Percentiles rank a stretch among this genome's conserved stretches.
phyloP scores from a whole-genome alignment of 805 yeast species.

The Starmerella bombicola region DNA sequence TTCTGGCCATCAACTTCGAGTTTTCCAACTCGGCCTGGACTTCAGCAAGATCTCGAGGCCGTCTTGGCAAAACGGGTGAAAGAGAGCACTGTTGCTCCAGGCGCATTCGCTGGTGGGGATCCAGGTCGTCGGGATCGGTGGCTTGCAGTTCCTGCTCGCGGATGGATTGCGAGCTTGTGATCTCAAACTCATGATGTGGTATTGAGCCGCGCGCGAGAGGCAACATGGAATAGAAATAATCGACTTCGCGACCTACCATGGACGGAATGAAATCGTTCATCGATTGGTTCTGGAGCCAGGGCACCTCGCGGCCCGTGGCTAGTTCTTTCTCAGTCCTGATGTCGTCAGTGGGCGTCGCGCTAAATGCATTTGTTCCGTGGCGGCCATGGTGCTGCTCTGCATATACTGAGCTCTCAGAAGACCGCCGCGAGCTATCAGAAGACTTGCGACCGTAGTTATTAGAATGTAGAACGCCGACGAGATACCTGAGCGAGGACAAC shows the following conservation, averaged over 20 bases:
- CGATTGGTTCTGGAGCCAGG: not conserved
- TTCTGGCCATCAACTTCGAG: slow-evolving; percentile 1
- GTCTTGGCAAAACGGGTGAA: slow-evolving; percentile 14
- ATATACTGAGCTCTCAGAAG: not conserved
- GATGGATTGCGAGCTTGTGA: slow-evolving; percentile 12
- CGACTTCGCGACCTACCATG: slow-evolving; percentile 17
- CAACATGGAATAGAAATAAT: slow-evolving; percentile 20
- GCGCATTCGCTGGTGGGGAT: slow-evolving; percentile 19
- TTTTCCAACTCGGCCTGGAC: slow-evolving; percentile 17
- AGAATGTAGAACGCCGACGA: slow-evolving; percentile 11
- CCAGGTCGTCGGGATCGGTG: slow-evolving; percentile 19
- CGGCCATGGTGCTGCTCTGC: not conserved
- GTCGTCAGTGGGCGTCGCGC: not conserved
- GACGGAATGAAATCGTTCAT: slow-evolving; percentile 21
- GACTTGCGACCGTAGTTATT: not conserved
- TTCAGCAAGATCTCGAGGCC: slow-evolving; percentile 19
- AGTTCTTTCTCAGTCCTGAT: not conserved
- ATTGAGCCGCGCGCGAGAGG: slow-evolving; percentile 9
- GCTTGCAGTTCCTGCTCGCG: slow-evolving; percentile 16
- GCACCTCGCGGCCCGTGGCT: not conserved
- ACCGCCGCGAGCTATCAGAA: not conserved
- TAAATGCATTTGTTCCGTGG: not conserved
- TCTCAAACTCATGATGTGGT: slow-evolving; percentile 12
- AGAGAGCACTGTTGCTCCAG: slow-evolving; percentile 9
- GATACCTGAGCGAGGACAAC: slow-evolving; percentile 18